Evolutionary conservation across 2,329 filamentous ascomycete genomes (phyloP).

Genomic region (Knoxdaviesia capensis): DNA sequence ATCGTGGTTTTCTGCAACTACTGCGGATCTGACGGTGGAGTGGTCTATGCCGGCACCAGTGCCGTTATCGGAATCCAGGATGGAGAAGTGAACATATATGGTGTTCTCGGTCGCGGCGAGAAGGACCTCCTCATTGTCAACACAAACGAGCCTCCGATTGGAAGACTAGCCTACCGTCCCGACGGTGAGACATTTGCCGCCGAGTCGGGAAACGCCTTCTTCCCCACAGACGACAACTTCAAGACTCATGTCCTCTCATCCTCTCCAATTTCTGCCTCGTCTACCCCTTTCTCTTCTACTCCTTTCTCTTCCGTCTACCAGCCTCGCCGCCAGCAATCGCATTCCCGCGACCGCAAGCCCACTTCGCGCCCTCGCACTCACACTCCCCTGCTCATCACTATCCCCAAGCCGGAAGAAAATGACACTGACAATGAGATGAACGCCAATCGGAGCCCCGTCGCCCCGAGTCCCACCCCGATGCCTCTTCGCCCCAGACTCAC

Average conservation of each 20-base stretch:
- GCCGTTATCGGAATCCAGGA: slow-evolving; percentile 44
- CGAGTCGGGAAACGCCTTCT: too few species aligned
- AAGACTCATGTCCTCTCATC: not conserved
- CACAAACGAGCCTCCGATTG: slow-evolving; percentile 23
- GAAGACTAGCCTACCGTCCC: slow-evolving; percentile 20
- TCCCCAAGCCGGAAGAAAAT: too few species aligned
- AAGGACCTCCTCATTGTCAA: slow-evolving; percentile 50
- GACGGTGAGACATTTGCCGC: too few species aligned
- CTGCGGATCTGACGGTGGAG: slow-evolving; percentile 42
- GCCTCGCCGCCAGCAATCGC: not conserved
- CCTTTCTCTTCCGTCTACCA: not conserved
- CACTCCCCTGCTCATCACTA: too few species aligned
- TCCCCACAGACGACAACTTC: not conserved
- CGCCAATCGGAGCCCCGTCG: too few species aligned
- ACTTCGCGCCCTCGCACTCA: not conserved
- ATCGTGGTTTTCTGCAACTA: slow-evolving; percentile 55
- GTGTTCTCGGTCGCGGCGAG: slow-evolving; percentile 46
- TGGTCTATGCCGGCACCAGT: slow-evolving; percentile 53
- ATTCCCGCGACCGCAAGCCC: not conserved
- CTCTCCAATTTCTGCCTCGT: not conserved
- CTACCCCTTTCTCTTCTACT: not conserved
- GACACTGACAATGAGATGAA: too few species aligned
- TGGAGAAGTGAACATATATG: slow-evolving; percentile 48
- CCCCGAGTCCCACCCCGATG: slow-evolving; percentile 3
- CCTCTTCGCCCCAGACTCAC: slow-evolving; percentile 2